Evolutionary conservation across 257 asterid species (phyloP).

Genomic region (Phtheirospermum japonicum): DNA sequence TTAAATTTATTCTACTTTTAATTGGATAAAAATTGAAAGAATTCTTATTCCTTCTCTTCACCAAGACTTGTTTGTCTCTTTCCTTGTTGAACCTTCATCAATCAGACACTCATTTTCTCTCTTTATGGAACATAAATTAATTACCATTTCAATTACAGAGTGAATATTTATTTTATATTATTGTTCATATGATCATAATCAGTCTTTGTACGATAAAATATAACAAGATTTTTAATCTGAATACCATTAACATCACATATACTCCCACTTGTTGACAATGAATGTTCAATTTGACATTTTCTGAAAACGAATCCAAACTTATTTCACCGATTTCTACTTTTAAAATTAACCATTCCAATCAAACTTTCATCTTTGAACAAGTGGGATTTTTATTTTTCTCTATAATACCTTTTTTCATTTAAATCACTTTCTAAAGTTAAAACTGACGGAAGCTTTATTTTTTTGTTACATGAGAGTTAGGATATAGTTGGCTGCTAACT

Average conservation of each 20-base stretch:
- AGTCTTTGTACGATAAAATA: background rate
- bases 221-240: background rate
- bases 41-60: no score
- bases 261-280: background rate
- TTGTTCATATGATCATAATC: background rate
- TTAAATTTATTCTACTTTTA: background rate
- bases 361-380: no score
- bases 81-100: background rate
- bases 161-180: background rate
- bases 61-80: background rate
- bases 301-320: background rate
- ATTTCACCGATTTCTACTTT: background rate
- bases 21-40: no score
- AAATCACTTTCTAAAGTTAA: background rate
- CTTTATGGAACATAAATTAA: background rate
- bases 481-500: background rate
- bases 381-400: no score
- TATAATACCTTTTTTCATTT: no score
- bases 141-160: background rate
- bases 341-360: background rate
- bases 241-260: background rate
- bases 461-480: background rate
- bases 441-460: background rate
- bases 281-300: background rate
- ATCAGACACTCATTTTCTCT: background rate